Evolutionary conservation across 768 basidiomycete species (phyloP).

Genomic region (Tephrocybe sp.): DNA sequence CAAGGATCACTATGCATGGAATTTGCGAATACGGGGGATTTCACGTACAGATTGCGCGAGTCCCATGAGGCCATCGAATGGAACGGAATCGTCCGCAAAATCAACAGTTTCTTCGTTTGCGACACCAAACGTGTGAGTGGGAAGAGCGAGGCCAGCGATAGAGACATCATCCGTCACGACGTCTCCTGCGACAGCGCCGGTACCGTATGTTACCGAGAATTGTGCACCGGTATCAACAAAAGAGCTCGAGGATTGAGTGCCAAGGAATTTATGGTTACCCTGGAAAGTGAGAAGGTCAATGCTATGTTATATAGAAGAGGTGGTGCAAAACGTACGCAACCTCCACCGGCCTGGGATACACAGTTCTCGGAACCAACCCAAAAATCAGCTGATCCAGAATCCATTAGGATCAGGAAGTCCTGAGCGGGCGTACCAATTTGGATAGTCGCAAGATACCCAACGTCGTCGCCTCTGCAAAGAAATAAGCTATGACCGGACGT

Average conservation of each 20-base stretch:
- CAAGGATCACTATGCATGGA: background rate
- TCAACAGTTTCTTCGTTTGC: slow-evolving; percentile 56
- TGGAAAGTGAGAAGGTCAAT: background rate
- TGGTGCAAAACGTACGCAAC: slow-evolving; percentile 30
- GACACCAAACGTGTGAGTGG: slow-evolving; percentile 66
- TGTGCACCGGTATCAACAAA: slow-evolving; percentile 50
- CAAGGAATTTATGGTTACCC: slow-evolving; percentile 70
- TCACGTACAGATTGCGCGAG: slow-evolving; percentile 63
- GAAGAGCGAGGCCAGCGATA: slow-evolving; percentile 60
- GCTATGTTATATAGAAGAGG: background rate
- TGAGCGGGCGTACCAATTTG: slow-evolving; percentile 66
- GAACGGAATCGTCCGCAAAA: slow-evolving; percentile 46
- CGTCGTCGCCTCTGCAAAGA: slow-evolving; percentile 35
- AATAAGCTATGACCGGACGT: background rate
- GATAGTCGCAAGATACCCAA: slow-evolving; percentile 53
- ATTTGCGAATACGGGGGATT: background rate
- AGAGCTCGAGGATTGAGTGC: slow-evolving; percentile 54
- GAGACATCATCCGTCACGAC: slow-evolving; percentile 61
- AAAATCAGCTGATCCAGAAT: slow-evolving; percentile 67
- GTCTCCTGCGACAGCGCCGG: slow-evolving; percentile 63
- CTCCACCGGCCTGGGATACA: slow-evolving; percentile 37
- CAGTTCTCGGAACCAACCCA: slow-evolving; percentile 64
- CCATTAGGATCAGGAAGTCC: slow-evolving; percentile 60
- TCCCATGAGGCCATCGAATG: slow-evolving; percentile 78
- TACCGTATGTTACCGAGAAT: slow-evolving; percentile 68